Evolutionary conservation across 2,329 filamentous ascomycete genomes (phyloP), one percentile per base, ranked within the genome.

Genomic region (Raffaelea arxii): DNA sequence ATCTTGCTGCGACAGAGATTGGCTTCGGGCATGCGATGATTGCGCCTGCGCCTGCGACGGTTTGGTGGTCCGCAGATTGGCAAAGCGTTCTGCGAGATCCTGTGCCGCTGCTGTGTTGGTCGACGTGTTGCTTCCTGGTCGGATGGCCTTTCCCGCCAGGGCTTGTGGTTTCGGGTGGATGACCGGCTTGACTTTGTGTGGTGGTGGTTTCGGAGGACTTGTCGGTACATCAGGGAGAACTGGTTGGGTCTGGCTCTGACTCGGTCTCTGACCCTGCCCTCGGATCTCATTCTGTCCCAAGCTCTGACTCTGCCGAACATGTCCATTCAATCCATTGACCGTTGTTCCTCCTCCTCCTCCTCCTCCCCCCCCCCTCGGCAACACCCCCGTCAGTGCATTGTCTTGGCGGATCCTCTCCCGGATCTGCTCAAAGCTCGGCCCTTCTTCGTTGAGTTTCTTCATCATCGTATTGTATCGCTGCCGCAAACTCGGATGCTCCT

Each of bases 161-260:
- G 74, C 72, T 44, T 78, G 70, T 0, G 84, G 84, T 53, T 88
- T 88, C 3, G 83, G 82, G 22, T 80, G 77, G 9, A 84, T 65
- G 4, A 58, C 53, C 2, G 73, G 72, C 50, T 69, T 77, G 24
- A 59, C 48, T 55, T 64, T 59, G 27, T 22, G 10, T 16, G 24
- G 14, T 19, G 30, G 16, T 4, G 18, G 10, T 14, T 39, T 14
- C 19, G 37, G 18, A 6, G 19, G 4, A 11, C 23, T 16, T 24
- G 10, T n/a, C n/a, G n/a, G n/a, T n/a, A n/a, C n/a, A n/a, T n/a
- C n/a, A n/a, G n/a, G n/a, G n/a, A n/a, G n/a, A n/a, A n/a, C n/a
- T n/a, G n/a, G n/a, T n/a, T n/a, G n/a, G n/a, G n/a, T n/a, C n/a
- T n/a, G n/a, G n/a, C n/a, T n/a, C n/a, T n/a, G n/a, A n/a, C n/a